These are phyloP conservation scores for Mimosa pudica DNA, from an alignment of 306 rosid species.

Conservation along the genomic window DNA sequence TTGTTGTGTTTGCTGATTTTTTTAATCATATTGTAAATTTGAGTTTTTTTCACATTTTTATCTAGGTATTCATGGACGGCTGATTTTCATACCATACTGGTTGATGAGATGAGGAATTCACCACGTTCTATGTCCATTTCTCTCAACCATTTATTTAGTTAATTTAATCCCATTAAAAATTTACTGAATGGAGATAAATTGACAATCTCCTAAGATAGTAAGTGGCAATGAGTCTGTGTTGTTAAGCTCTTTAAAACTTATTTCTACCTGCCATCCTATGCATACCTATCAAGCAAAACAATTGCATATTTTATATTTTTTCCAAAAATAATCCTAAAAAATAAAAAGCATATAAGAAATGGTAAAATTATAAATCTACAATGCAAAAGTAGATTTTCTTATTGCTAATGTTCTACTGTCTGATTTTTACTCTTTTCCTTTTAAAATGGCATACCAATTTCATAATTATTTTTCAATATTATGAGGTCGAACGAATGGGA, in stretches of 20 bases:
- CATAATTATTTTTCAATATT: not conserved
- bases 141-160: slow-evolving; percentile 8
- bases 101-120: slow-evolving; percentile 10
- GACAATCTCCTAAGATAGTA: not conserved
- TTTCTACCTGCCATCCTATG: not conserved
- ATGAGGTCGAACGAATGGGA: not conserved
- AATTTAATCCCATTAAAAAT: slow-evolving; percentile 22
- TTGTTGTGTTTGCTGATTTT: not conserved
- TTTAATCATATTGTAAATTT: not conserved
- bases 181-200: not conserved
- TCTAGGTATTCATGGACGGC: slow-evolving; percentile 33
- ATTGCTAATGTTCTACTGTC: no score
- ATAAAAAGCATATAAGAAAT: not conserved
- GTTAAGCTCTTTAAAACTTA: not conserved
- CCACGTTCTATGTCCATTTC: slow-evolving; percentile 18
- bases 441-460: not conserved
- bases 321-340: not conserved
- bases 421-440: no score
- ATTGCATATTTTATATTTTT: not conserved
- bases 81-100: not conserved
- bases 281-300: not conserved
- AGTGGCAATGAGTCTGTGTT: not conserved
- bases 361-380: not conserved
- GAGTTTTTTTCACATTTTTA: slow-evolving; percentile 9
- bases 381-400: no score